A percentile compares a stretch with the other conserved stretches of the same genome.
phyloP scores from a whole-genome alignment of 2,329 filamentous ascomycete genomes.

The Calcarisporium arbuscula region DNA sequence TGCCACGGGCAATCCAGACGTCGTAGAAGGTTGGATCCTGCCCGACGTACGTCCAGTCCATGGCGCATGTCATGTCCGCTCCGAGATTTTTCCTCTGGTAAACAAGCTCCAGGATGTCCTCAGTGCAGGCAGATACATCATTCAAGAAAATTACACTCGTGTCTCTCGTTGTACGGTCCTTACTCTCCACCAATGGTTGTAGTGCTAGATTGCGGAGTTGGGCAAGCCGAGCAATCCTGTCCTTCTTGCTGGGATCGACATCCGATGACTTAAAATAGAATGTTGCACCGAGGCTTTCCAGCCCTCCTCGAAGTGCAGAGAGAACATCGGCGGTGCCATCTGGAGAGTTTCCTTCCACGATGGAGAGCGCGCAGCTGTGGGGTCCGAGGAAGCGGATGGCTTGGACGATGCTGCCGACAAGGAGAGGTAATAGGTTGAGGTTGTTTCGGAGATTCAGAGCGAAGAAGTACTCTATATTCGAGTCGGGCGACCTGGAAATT shows the following conservation, averaged over 20 bases:
- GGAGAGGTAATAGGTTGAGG: constrained; percentile 34
- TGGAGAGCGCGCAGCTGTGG: constrained; percentile 40
- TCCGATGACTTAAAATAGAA: constrained; percentile 38
- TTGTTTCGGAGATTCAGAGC: constrained; percentile 44
- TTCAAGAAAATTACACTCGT: constrained; percentile 47
- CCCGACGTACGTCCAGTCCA: constrained; percentile 49
- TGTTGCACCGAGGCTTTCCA: constrained; percentile 29
- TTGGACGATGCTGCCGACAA: constrained; percentile 41
- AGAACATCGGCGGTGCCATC: constrained; percentile 47
- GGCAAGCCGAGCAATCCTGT: constrained; percentile 42
- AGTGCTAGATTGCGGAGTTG: constrained; percentile 47
- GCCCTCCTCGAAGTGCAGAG: constrained; percentile 25
- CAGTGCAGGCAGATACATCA: constrained; percentile 44
- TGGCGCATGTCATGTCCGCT: constrained; percentile 51
- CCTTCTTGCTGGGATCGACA: constrained; percentile 34
- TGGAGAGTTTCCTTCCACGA: constrained; percentile 45
- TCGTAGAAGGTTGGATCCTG: constrained; percentile 48
- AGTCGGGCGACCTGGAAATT: neutral
- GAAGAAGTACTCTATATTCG: constrained; percentile 36
- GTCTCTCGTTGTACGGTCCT: constrained; percentile 20
- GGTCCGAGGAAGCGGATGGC: constrained; percentile 42
- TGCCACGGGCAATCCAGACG: constrained; percentile 46
- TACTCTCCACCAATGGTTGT: constrained; percentile 32
- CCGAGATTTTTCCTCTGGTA: constrained; percentile 38
- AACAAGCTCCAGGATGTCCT: constrained; percentile 52